Evolutionary conservation across 176 grass and related monocot genomes (phyloP).

Genomic region (Oryza glaberrima): DNA sequence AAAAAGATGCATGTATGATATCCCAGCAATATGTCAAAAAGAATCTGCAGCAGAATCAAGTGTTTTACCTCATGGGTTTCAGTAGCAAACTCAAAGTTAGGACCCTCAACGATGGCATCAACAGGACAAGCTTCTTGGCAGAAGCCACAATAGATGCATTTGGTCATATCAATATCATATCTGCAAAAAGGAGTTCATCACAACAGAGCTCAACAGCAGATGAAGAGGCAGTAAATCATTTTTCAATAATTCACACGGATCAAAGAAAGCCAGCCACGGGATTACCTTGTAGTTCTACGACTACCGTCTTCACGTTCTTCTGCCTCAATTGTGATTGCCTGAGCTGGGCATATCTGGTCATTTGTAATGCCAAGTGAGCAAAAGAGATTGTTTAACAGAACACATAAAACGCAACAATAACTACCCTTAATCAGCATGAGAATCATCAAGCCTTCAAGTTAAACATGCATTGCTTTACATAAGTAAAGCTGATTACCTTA

Average conservation of each 20-base stretch:
- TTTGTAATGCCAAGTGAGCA: constrained; percentile 17
- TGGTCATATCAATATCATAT: constrained; percentile 99
- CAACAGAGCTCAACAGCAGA: constrained; percentile 14
- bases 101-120: constrained; percentile 97
- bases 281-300: constrained; percentile 92
- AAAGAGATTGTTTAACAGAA: neutral
- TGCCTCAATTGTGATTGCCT: constrained; percentile 98
- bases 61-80: constrained; percentile 89
- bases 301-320: constrained; percentile 99
- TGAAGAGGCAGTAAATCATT: neutral
- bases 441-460: neutral
- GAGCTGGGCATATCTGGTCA: constrained; percentile 91
- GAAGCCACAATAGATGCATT: constrained; percentile 99
- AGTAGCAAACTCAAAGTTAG: constrained; percentile 98
- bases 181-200: constrained; percentile 28
- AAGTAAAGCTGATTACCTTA: neutral
- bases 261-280: neutral
- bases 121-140: constrained; percentile 99
- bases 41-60: neutral
- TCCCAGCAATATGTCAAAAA: neutral
- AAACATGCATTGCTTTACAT: constrained; percentile 11
- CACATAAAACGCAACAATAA: constrained; percentile 21
- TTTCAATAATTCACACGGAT: neutral
- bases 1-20: neutral
- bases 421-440: neutral